Percentiles rank a stretch among this genome's conserved stretches.
These are phyloP conservation scores for Oryza meridionalis DNA, from an alignment of 176 grass and related monocot genomes.

Conservation along the genomic window DNA sequence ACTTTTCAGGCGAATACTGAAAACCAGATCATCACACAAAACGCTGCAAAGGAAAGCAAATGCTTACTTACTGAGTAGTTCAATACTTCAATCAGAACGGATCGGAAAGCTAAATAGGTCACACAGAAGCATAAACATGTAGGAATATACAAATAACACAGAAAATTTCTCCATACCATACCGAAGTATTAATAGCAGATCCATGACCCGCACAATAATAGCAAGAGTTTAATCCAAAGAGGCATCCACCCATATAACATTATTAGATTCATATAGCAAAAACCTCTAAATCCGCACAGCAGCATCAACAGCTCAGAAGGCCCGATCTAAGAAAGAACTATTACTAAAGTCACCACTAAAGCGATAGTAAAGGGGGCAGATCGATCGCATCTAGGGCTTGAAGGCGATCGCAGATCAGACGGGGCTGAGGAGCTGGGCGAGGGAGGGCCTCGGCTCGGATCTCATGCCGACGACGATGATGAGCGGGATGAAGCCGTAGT, in stretches of 20 bases:
- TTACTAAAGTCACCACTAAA: constrained; percentile 16
- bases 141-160: not conserved
- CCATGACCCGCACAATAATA: constrained; percentile 11
- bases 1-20: not conserved
- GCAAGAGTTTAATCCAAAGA: constrained; percentile 15
- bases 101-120: not conserved
- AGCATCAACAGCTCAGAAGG: not conserved
- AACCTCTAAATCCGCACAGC: not conserved
- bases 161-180: constrained; percentile 11
- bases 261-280: constrained; percentile 37
- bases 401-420: constrained; percentile 39
- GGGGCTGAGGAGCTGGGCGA: constrained; percentile 72
- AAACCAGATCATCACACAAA: not conserved
- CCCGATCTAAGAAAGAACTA: constrained; percentile 26
- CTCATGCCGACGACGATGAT: constrained; percentile 88
- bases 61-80: not conserved
- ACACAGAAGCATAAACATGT: not conserved
- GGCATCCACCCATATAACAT: constrained; percentile 16
- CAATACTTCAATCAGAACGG: not conserved
- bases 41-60: not conserved
- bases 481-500: constrained; percentile 91
- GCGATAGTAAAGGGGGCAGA: not conserved
- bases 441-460: constrained; percentile 70
- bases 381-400: constrained; percentile 25
- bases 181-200: constrained; percentile 16